Evolutionary conservation across 2,329 filamentous ascomycete genomes (phyloP).

Genomic region (Magnaporthiopsis rhizophila): DNA sequence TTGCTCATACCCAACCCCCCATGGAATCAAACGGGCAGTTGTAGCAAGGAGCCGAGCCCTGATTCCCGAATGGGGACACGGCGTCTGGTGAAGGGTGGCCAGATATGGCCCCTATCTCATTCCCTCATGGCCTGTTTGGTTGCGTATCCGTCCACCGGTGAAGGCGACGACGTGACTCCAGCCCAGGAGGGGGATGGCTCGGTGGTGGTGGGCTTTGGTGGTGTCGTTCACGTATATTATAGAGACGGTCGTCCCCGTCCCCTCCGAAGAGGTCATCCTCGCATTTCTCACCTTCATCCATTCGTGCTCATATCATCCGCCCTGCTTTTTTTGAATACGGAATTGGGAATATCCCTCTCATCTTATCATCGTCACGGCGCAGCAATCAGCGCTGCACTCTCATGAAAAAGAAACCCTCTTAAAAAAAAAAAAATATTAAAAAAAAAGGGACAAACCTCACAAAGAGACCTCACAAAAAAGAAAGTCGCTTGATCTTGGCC

Average conservation of each 20-base stretch:
- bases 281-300: background rate
- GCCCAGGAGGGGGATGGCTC: background rate
- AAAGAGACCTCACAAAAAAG: background rate
- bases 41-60: background rate
- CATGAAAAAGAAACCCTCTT: too few species aligned
- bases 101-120: background rate
- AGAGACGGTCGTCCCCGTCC: too few species aligned
- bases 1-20: too few species aligned
- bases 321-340: background rate
- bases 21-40: background rate
- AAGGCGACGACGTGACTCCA: background rate
- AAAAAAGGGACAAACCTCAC: background rate
- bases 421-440: too few species aligned
- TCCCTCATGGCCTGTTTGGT: background rate
- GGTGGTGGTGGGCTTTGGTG: background rate
- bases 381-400: background rate
- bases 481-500: background rate
- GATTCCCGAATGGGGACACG: background rate
- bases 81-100: background rate
- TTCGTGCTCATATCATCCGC: background rate
- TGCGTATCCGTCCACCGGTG: background rate
- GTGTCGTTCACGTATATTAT: background rate
- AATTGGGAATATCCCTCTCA: background rate
- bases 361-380: background rate
- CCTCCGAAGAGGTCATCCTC: background rate